Evolutionary conservation across 2,329 filamentous ascomycete species (phyloP).

Genomic region (Neophaeococcomyces aloes): DNA sequence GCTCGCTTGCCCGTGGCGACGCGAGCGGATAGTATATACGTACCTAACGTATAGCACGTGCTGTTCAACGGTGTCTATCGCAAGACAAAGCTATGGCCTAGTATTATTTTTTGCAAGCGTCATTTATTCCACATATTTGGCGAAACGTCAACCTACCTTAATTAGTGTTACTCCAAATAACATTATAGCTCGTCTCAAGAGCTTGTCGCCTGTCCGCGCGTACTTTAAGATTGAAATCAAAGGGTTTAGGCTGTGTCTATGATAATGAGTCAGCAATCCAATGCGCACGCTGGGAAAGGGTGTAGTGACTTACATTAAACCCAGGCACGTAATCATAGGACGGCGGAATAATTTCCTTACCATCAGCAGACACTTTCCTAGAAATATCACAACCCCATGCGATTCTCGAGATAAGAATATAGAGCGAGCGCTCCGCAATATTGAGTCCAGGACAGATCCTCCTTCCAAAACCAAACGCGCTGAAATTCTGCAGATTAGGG

Average conservation of each 20-base stretch:
- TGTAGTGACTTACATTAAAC: constrained; percentile 12
- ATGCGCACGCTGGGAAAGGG: not conserved
- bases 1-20: too few species aligned
- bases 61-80: too few species aligned
- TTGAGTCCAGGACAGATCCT: constrained; percentile 28
- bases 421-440: constrained; percentile 20
- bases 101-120: too few species aligned
- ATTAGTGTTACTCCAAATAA: too few species aligned
- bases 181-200: too few species aligned
- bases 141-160: too few species aligned
- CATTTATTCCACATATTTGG: too few species aligned
- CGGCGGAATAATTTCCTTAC: constrained; percentile 1
- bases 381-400: constrained; percentile 27
- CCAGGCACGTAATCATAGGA: constrained; percentile 15
- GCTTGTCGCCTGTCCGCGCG: not conserved
- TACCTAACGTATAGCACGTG: too few species aligned
- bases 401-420: constrained; percentile 17
- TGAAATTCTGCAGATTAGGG: constrained; percentile 44
- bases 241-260: constrained; percentile 9
- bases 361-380: not conserved
- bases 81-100: too few species aligned
- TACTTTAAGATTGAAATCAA: constrained; percentile 12
- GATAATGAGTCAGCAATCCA: not conserved
- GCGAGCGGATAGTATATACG: too few species aligned
- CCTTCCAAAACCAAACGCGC: constrained; percentile 46